Base-by-base conservation (phyloP, 2,329 filamentous ascomycete genomes). In the Diplodia intermedia region DNA sequence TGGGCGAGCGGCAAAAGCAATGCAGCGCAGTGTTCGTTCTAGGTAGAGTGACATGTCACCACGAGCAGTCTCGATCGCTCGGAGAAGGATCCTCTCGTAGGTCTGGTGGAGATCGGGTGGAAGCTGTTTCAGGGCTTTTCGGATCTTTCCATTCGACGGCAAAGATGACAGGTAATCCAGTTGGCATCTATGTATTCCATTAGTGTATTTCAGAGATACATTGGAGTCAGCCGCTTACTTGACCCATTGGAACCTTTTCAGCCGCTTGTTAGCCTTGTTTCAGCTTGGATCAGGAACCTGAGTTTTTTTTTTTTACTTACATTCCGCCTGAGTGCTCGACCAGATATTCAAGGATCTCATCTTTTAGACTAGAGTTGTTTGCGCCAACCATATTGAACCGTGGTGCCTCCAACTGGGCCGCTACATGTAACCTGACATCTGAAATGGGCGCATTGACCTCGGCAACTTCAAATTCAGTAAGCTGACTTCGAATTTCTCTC, bases 231-330 rank as follows among this genome's bases (percentile, higher is more conserved):
- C 8, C 6, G 43, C 55, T 12, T 57, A 57, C 55, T 57, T 57
- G 9, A 62, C 57, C 57, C 57, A 62, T 23, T 62, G 57, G 23
- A 62, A 62, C 57, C 57, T 62, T 31, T 14, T 9, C n/a, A 31
- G 9, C 11, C 11, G 18, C 26, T 14, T 20, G 7, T 61, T 43
- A 43, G 36, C 33, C 15, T 5, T 43, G 15, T 2, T 15, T 43
- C 15, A 43, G 6, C 38, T 43, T 3, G 6, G 15, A 14, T 15
- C 38, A 7, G 5, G 15, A 18, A 43, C 4, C 1, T 43, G 14
- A 4, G n/a, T n/a, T n/a, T n/a, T n/a, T n/a, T n/a, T 15, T 43
- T 15, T 33, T 9, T 33, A 26, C 57, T 62, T 62, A 63, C 60
- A 63, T 63, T 29, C 60, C 60, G 38, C 50, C 60, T 20, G 60